Conservation (phyloP, 345 rosid genomes). For the Aquilaria yunnanensis region DNA sequence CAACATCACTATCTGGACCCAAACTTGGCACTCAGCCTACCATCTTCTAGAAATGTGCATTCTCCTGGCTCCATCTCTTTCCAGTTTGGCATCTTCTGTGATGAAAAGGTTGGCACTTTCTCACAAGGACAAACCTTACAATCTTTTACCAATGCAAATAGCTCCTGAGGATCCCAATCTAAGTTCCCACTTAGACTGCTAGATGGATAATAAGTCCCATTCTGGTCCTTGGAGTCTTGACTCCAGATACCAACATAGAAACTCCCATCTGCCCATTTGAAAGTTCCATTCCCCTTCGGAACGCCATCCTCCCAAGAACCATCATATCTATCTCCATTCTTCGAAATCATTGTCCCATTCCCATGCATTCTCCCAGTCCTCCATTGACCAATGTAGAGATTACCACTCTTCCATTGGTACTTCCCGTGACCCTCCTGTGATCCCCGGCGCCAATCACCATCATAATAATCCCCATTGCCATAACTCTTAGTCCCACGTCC, state of each 20-base stretch:
- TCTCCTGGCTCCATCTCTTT: constrained; percentile 28
- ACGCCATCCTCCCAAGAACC: constrained; percentile 78
- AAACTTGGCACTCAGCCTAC: constrained; percentile 44
- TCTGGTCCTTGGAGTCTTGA: constrained; percentile 60
- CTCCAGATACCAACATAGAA: constrained; percentile 87
- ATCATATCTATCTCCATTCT: constrained; percentile 71
- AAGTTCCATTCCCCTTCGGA: constrained; percentile 85
- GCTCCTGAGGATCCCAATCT: constrained; percentile 83
- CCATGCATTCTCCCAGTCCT: constrained; percentile 61
- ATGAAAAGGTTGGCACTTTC: constrained; percentile 56
- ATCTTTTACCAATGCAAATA: constrained; percentile 52
- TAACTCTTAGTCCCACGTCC: constrained; percentile 65
- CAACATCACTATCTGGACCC: constrained; percentile 22
- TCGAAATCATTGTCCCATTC: constrained; percentile 76
- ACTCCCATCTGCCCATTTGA: constrained; percentile 64
- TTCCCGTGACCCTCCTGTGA: constrained; percentile 75
- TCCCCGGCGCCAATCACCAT: constrained; percentile 84
- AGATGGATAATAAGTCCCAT: constrained; percentile 70
- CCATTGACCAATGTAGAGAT: constrained; percentile 73
- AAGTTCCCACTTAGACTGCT: constrained; percentile 35
- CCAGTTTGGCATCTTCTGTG: constrained; percentile 79
- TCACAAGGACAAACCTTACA: constrained; percentile 59
- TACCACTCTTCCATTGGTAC: constrained; percentile 77
- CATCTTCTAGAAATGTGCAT: constrained; percentile 42
- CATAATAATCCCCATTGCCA: constrained; percentile 65